Evolutionary conservation across 805 yeast genomes (phyloP), one percentile per base, ranked within the genome.

Genomic region (Novakomyces olei): DNA sequence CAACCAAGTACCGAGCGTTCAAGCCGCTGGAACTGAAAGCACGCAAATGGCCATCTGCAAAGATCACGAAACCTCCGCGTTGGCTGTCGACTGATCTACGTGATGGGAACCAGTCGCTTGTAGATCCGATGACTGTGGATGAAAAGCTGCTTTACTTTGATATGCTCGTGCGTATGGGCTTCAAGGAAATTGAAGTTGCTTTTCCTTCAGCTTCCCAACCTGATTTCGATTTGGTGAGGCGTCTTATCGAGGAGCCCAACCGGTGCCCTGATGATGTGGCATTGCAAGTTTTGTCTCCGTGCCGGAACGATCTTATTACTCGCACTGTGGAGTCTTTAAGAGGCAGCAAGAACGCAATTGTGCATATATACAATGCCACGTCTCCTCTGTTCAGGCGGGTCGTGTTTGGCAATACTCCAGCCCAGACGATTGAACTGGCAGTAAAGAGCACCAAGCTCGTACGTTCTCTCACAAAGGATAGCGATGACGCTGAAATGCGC

Each of bases 41-140:
- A 38, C 63, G 88, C 36, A 61, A 63, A 39, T 76, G 91, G 91
- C 91, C 91, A 1, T 46, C 59, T 24, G 60, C 61, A 37, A 52
- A 62, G 10, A 48, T 77, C 36, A 57, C 55, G 32, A 65, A 65
- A 47, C 65, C 81, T 3, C 91, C 91, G 15, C 58, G 88, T 42
- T 76, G 88, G 88, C 57, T 77, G 30, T 71, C 83, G 15, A 76
- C 91, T 3, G 91, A 77, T 46, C 60, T 76, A 39, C 64, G 91
- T 44, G 91, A 76, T 47, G 91, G 91, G 20, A 76, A 76, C 52
- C 88, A 76, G 55, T 71, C 83, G 4, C 61, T 76, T 42, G 85
- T 88, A 0, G 44, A 76, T 47, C 91, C 88, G 34, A 76, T 76
- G 91, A 61, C 74, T n/a, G 59, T 74, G 27, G 71, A 58, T n/a